Evolutionary conservation across 1,139 yeast species (phyloP).

Genomic region (Blastobotrys arbuscula): DNA sequence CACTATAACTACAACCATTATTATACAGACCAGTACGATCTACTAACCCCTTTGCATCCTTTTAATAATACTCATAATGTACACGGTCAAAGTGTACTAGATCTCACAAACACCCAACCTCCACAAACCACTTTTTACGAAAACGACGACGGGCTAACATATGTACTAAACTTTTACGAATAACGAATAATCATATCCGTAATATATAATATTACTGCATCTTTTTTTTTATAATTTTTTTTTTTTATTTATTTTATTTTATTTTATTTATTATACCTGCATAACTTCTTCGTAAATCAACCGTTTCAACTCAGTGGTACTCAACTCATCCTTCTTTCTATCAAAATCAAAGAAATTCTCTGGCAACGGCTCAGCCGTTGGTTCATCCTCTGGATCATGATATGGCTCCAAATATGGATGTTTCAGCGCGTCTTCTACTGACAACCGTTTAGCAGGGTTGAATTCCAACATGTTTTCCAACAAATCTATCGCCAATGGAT

Average conservation of each 20-base stretch:
- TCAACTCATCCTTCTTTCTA: constrained; percentile 61
- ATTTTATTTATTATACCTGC: constrained; percentile 11
- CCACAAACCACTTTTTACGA: background rate
- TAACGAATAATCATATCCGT: background rate
- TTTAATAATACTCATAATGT: no score
- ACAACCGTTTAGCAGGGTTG: constrained; percentile 71
- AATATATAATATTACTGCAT: background rate
- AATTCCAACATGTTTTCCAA: constrained; percentile 69
- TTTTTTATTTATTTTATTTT: background rate
- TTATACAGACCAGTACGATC: background rate
- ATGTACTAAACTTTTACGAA: background rate
- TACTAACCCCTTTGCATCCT: no score
- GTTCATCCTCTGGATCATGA: constrained; percentile 84
- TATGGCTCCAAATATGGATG: constrained; percentile 79
- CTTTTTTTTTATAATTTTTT: no score
- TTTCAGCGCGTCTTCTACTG: constrained; percentile 71
- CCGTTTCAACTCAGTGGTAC: constrained; percentile 62
- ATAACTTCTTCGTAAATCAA: constrained; percentile 61
- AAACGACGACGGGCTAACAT: background rate
- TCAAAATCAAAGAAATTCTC: constrained; percentile 81
- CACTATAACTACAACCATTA: background rate
- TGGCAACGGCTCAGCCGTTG: constrained; percentile 66
- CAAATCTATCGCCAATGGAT: constrained; percentile 73
- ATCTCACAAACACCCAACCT: background rate
- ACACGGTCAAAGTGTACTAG: background rate